phyloP scores from a whole-genome alignment of 768 basidiomycete genomes.

The Coprinellus aureogranulatus region DNA sequence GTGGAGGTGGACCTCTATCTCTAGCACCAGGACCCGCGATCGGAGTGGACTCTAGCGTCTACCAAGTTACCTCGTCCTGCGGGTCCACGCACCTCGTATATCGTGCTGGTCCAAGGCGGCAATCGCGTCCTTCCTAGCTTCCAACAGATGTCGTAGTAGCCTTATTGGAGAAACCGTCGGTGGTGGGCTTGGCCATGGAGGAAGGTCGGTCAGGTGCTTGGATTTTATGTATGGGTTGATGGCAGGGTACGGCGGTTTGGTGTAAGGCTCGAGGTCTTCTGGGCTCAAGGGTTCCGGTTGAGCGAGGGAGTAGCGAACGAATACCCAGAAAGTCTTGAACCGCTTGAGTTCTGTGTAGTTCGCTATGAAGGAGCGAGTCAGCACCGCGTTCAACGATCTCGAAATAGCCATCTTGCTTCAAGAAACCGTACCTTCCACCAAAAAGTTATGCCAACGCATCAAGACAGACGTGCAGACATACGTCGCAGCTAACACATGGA shows the following conservation, averaged over 20 bases:
- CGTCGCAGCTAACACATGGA: constrained; percentile 17
- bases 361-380: constrained; percentile 18
- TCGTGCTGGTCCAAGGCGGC: not conserved
- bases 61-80: too few species aligned
- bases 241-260: constrained; percentile 37
- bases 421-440: constrained; percentile 27
- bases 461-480: constrained; percentile 34
- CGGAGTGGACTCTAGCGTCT: too few species aligned
- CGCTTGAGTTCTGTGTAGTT: constrained; percentile 35
- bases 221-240: constrained; percentile 41
- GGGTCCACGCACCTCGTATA: too few species aligned
- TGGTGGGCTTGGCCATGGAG: constrained; percentile 13
- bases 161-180: constrained; percentile 22
- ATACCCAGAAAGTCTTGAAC: constrained; percentile 35
- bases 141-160: constrained; percentile 30
- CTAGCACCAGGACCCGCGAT: too few species aligned
- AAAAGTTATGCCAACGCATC: constrained; percentile 44
- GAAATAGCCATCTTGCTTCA: not conserved
- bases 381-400: constrained; percentile 3
- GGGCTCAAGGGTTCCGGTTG: constrained; percentile 12
- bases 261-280: constrained; percentile 32
- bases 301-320: constrained; percentile 31
- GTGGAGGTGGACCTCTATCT: too few species aligned
- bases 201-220: constrained; percentile 13
- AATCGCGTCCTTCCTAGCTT: constrained; percentile 17